Evolutionary conservation across 768 basidiomycete species (phyloP).

Genomic region (Boletus rubescentipes): DNA sequence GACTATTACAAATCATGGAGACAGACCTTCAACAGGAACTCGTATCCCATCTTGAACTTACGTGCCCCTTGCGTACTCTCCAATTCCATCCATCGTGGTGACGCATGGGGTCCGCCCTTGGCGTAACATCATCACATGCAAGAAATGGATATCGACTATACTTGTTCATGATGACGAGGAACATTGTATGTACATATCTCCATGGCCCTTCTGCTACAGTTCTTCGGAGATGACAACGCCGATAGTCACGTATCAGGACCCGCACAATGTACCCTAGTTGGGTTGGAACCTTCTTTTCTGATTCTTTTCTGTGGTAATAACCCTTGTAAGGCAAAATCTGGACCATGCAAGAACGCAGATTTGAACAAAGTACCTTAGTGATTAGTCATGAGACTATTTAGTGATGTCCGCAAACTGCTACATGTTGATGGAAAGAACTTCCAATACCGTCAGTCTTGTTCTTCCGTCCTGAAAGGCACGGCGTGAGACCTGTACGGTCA

Average conservation of each 20-base stretch:
- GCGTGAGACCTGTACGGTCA: not conserved
- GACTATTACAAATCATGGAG: not conserved
- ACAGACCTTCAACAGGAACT: not conserved
- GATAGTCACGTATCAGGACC: conserved; percentile 14
- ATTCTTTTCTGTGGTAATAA: not conserved
- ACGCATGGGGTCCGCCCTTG: not conserved
- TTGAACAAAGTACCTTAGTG: too few species aligned
- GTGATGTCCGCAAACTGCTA: too few species aligned
- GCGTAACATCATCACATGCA: not conserved
- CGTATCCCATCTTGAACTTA: not conserved
- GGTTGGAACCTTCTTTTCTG: not conserved
- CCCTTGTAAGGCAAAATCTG: not conserved
- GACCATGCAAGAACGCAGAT: not conserved
- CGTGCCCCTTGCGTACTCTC: not conserved
- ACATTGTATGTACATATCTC: conserved; percentile 3
- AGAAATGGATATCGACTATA: not conserved
- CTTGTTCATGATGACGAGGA: not conserved
- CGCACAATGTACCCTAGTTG: conserved; percentile 9
- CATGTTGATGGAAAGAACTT: not conserved
- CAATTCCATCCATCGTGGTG: not conserved
- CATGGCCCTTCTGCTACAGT: not conserved
- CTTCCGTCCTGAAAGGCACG: not conserved
- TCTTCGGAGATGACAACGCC: conserved; percentile 10
- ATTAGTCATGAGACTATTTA: too few species aligned
- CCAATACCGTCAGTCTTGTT: not conserved